Evolutionary conservation across 257 asterid genomes (phyloP), one percentile per base, ranked within the genome.

Genomic region (Fraxinus anomala): DNA sequence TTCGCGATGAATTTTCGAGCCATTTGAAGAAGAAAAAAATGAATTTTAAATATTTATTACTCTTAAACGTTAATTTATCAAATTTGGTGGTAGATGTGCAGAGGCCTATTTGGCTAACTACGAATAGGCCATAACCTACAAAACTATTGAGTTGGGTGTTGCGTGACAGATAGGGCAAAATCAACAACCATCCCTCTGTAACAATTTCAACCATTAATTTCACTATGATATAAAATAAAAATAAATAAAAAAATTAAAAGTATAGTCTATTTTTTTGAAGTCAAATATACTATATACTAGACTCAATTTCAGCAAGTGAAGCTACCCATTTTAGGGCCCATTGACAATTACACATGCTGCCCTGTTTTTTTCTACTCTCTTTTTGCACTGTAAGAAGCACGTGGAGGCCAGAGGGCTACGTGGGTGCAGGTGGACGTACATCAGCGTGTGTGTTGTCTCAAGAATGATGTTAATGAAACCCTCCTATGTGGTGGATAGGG

Each of bases 401-500:
- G 36, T 63, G 69, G 7, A 63, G 8, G 33, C 17, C 36, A 63
- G 69, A 63, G 7, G 14, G 8, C 68, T 61, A 24, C 17, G 68
- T 61, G 68, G 33, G 68, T 7, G 69, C 69, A 63, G 69, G 7
- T 63, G 69, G 69, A 63, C 36, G 33, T 23, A 63, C 69, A 63
- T 12, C 69, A 26, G 14, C 6, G 7, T 24, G 19, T 23, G 69
- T 11, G 36, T 24, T 11, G 11, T 54, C 10, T 8, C 26, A 59
- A 36, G 34, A 31, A 31, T 31, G 0, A 4, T 31, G 34, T 31
- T 31, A 31, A 31, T 31, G 34, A 31, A 31, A 31, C 34, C 34
- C 5, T 31, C 34, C 34, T 31, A 31, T 0, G 34, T 31, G 34
- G 34, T 31, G 3, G 34, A 31, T 31, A 31, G 5, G 3, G 5